phyloP scores from a whole-genome alignment of 164 flowering plant genomes.

The Sedum album region DNA sequence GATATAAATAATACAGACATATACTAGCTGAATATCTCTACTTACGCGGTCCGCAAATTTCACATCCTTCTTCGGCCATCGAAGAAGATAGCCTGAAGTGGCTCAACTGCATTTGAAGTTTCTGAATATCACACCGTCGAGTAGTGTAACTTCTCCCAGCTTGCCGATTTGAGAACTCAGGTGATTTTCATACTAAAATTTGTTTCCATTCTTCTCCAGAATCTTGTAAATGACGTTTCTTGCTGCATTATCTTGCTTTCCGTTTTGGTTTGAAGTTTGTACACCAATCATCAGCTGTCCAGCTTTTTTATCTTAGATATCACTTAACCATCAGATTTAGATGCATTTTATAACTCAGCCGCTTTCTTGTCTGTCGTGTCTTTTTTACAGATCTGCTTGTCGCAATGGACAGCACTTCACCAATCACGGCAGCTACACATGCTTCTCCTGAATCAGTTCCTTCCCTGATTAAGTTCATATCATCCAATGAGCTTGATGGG shows the following conservation, averaged over 20 bases:
- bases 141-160: background rate
- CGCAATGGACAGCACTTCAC: too few relatives aligned
- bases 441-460: too few relatives aligned
- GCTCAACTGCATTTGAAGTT: background rate
- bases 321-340: background rate
- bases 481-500: too few relatives aligned
- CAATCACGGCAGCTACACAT: too few relatives aligned
- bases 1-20: background rate
- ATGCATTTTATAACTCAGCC: background rate
- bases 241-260: background rate
- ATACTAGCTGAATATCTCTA: background rate
- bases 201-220: too few relatives aligned
- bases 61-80: background rate
- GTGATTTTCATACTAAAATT: too few relatives aligned
- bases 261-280: background rate
- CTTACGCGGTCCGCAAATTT: background rate
- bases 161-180: background rate
- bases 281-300: background rate
- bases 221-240: conserved; percentile 1
- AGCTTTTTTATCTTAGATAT: background rate
- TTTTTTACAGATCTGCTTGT: background rate
- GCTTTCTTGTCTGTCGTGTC: background rate
- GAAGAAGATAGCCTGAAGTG: background rate
- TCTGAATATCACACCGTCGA: background rate
- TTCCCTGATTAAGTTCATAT: too few relatives aligned